Conservation (phyloP, 2,329 filamentous ascomycete genomes). For the Stenocarpella maydis region DNA sequence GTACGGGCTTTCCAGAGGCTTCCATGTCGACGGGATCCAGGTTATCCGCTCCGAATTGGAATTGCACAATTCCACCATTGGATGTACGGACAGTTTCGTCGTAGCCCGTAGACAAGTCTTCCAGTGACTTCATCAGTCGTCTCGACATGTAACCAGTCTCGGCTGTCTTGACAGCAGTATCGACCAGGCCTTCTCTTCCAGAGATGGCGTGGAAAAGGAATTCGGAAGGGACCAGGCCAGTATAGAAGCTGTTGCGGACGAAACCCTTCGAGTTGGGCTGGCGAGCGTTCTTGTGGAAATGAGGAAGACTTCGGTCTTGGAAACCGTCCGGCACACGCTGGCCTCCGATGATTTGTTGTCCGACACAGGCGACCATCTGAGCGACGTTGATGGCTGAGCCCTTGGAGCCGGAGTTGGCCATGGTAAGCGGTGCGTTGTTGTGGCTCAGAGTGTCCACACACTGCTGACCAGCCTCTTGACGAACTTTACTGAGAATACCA, state of each 20-base stretch:
- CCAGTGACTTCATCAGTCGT: constrained; percentile 95
- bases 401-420: constrained; percentile 97
- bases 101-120: constrained; percentile 92
- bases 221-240: constrained; percentile 86
- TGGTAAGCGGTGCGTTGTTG: constrained; percentile 92
- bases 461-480: constrained; percentile 87
- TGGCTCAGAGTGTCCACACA: constrained; percentile 90
- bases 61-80: constrained; percentile 88
- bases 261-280: constrained; percentile 97
- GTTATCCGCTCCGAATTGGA: constrained; percentile 96
- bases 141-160: constrained; percentile 99
- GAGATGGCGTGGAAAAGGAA: constrained; percentile 99
- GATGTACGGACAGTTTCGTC: constrained; percentile 96
- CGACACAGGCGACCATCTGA: constrained; percentile 97
- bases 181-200: constrained; percentile 96
- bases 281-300: constrained; percentile 92
- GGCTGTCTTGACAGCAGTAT: constrained; percentile 98
- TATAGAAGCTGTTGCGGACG: constrained; percentile 97
- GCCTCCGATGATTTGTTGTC: constrained; percentile 96
- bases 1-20: constrained; percentile 87
- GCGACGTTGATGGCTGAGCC: constrained; percentile 98
- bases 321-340: constrained; percentile 95
- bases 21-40: constrained; percentile 98
- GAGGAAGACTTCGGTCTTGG: constrained; percentile 91
- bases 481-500: constrained; percentile 89